Conservation (phyloP, 331 rosid genomes). For the Dryas integrifolia region DNA sequence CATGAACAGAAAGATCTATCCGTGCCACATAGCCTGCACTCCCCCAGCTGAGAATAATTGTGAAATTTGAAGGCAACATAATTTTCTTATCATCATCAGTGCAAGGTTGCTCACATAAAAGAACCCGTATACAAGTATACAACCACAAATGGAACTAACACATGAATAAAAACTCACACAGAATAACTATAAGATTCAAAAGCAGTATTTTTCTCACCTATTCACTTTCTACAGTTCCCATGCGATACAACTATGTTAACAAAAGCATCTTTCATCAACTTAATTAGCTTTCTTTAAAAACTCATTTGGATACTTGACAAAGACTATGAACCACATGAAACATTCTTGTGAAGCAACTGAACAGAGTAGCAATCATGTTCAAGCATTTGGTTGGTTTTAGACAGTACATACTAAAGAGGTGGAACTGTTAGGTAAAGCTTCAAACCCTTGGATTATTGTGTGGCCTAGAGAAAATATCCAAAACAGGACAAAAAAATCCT, state of each 20-base stretch:
- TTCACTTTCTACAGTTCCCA: background rate
- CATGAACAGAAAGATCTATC: conserved; percentile 93
- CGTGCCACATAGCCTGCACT: conserved; percentile 72
- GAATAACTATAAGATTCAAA: background rate
- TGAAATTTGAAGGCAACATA: conserved; percentile 24
- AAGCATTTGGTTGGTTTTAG: background rate
- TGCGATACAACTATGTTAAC: background rate
- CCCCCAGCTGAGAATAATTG: conserved; percentile 58
- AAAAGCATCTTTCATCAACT: background rate
- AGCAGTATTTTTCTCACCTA: background rate
- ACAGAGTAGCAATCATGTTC: background rate
- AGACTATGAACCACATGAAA: background rate
- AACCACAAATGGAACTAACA: background rate
- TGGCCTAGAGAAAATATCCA: background rate
- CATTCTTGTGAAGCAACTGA: background rate
- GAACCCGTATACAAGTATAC: background rate
- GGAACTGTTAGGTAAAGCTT: background rate
- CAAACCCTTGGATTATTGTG: background rate
- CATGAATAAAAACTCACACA: background rate
- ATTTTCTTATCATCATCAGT: conserved; percentile 16
- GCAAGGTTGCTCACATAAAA: background rate
- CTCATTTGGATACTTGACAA: background rate
- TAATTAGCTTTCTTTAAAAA: background rate
- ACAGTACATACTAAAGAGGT: background rate
- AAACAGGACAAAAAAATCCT: background rate